Evolutionary conservation across 2,329 filamentous ascomycete species (phyloP).

Genomic region (Fusarium bulbicola): DNA sequence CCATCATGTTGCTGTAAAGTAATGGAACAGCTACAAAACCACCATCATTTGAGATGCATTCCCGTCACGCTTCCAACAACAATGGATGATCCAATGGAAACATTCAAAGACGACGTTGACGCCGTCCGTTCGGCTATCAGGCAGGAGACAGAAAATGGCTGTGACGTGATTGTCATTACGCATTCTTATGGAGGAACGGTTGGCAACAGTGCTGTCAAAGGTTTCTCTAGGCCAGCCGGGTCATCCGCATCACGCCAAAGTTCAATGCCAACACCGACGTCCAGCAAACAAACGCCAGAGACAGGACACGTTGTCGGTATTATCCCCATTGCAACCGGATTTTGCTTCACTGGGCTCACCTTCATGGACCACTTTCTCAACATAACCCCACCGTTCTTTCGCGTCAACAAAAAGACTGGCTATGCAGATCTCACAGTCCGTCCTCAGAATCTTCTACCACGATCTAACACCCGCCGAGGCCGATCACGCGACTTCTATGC

Average conservation of each 20-base stretch:
- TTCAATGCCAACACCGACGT: fast-evolving
- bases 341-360: background rate
- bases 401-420: background rate
- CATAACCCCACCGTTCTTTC: background rate
- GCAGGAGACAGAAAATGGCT: background rate
- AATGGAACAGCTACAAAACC: background rate
- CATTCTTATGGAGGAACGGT: slow-evolving; percentile 2
- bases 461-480: background rate
- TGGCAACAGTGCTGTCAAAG: background rate
- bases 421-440: background rate
- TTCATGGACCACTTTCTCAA: background rate
- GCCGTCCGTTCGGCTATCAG: background rate
- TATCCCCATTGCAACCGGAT: background rate
- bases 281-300: fast-evolving
- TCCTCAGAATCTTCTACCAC: background rate
- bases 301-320: background rate
- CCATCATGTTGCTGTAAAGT: background rate
- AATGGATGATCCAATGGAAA: background rate
- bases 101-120: background rate
- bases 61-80: background rate
- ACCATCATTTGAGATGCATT: background rate
- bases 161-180: background rate
- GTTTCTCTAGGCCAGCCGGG: background rate
- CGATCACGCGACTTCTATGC: background rate
- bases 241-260: background rate